Conservation (phyloP, 257 asterid species). For the Handroanthus guayacan region DNA sequence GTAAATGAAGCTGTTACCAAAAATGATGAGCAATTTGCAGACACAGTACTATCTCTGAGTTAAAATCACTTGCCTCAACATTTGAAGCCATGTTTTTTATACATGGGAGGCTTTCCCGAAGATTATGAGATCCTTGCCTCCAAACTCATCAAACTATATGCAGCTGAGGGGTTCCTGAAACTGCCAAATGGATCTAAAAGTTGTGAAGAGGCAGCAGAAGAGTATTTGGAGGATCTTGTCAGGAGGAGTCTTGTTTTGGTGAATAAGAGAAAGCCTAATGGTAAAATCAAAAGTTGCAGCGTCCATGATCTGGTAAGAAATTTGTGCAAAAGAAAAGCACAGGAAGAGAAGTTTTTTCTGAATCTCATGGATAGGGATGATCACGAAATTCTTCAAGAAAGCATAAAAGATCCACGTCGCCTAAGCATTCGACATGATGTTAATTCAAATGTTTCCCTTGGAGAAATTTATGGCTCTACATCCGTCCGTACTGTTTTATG, state of each 20-base stretch:
- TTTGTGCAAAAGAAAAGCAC: slow-evolving; percentile 27
- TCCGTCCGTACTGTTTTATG: slow-evolving; percentile 5
- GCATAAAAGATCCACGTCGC: neutral
- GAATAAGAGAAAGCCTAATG: neutral
- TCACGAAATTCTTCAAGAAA: neutral
- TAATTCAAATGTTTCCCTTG: neutral
- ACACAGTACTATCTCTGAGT: neutral
- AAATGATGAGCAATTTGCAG: too few species aligned
- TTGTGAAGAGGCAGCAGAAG: slow-evolving; percentile 25
- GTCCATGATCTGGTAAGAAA: slow-evolving; percentile 36
- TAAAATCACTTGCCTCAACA: slow-evolving; percentile 35
- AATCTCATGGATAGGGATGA: neutral
- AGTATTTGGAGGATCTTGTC: slow-evolving; percentile 31
- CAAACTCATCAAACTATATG: slow-evolving; percentile 32
- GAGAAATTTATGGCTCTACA: slow-evolving; percentile 4
- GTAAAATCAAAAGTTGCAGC: slow-evolving; percentile 21
- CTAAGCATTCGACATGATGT: neutral
- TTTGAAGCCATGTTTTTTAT: slow-evolving; percentile 34
- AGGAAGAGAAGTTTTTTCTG: slow-evolving; percentile 24
- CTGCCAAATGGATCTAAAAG: neutral
- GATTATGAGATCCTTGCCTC: slow-evolving; percentile 25
- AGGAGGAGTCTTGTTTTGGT: slow-evolving; percentile 30
- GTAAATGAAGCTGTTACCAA: too few species aligned
- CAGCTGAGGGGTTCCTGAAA: slow-evolving; percentile 34
- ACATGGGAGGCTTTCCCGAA: slow-evolving; percentile 25